phyloP scores from a whole-genome alignment of 2,329 filamentous ascomycete species.

The Chrysosporium queenslandicum region DNA sequence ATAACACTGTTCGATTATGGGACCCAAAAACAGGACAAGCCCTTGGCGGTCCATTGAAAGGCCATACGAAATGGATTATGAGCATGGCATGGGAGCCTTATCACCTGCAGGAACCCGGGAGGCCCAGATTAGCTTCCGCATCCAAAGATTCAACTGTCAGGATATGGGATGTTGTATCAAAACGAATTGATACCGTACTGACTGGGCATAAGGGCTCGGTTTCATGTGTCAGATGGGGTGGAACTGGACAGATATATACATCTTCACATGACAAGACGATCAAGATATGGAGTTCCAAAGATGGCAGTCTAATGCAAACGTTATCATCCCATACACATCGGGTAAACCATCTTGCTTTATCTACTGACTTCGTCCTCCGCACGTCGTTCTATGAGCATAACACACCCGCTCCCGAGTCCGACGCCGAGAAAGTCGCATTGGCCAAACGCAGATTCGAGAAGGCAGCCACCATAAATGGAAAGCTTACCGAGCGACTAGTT shows the following conservation, averaged over 20 bases:
- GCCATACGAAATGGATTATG: conserved; percentile 82
- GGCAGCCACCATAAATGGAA: conserved; percentile 64
- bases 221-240: conserved; percentile 88
- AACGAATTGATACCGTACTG: conserved; percentile 68
- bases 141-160: conserved; percentile 84
- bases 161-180: conserved; percentile 73
- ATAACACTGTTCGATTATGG: conserved; percentile 85
- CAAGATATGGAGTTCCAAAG: conserved; percentile 74
- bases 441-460: conserved; percentile 77
- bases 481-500: conserved; percentile 71
- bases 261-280: conserved; percentile 85
- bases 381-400: conserved; percentile 82
- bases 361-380: conserved; percentile 78
- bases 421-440: conserved; percentile 61
- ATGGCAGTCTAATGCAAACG: conserved; percentile 70
- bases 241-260: conserved; percentile 74
- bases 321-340: conserved; percentile 79
- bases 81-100: conserved; percentile 89
- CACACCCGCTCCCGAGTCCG: conserved; percentile 56
- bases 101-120: conserved; percentile 64
- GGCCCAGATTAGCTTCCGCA: conserved; percentile 70
- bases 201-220: conserved; percentile 83
- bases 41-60: conserved; percentile 62
- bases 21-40: conserved; percentile 70
- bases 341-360: conserved; percentile 90